Conservation (phyloP, 1,284 basidiomycete species). For the Ceratobasidium sp. region DNA sequence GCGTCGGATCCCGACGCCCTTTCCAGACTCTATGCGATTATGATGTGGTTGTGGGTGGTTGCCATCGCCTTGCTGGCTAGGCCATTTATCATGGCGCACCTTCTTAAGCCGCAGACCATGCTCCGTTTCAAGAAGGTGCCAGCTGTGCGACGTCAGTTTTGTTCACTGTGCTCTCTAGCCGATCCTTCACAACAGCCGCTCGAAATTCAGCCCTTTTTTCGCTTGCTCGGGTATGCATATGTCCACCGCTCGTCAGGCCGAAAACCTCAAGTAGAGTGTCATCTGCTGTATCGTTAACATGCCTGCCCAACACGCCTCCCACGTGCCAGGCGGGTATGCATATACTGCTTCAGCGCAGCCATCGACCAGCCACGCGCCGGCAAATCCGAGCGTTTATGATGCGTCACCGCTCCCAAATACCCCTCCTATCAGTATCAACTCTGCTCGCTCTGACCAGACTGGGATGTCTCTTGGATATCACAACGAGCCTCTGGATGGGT, state of each 20-base stretch:
- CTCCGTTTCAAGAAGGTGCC: conserved; percentile 41
- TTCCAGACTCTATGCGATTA: conserved; percentile 40
- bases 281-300: conserved; percentile 39
- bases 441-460: conserved; percentile 22
- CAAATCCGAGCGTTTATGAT: conserved; percentile 35
- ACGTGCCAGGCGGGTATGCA: conserved; percentile 40
- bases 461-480: conserved; percentile 17
- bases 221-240: conserved; percentile 41
- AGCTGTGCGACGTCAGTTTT: conserved; percentile 38
- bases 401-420: conserved; percentile 11
- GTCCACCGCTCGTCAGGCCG: conserved; percentile 29
- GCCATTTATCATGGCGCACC: conserved; percentile 42
- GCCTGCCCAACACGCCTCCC: conserved; percentile 38
- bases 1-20: conserved; percentile 32
- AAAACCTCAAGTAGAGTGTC: conserved; percentile 40
- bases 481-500: background rate
- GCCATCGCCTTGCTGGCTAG: conserved; percentile 41
- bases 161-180: conserved; percentile 33
- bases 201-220: conserved; percentile 40
- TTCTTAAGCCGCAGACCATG: conserved; percentile 41
- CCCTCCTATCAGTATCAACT: conserved; percentile 20
- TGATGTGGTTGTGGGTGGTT: conserved; percentile 40
- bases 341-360: conserved; percentile 34
- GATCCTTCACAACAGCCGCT: conserved; percentile 38
- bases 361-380: conserved; percentile 24